Conservation (phyloP, 192 early-diverging fungal genomes). For the Umbelopsis vinacea region DNA sequence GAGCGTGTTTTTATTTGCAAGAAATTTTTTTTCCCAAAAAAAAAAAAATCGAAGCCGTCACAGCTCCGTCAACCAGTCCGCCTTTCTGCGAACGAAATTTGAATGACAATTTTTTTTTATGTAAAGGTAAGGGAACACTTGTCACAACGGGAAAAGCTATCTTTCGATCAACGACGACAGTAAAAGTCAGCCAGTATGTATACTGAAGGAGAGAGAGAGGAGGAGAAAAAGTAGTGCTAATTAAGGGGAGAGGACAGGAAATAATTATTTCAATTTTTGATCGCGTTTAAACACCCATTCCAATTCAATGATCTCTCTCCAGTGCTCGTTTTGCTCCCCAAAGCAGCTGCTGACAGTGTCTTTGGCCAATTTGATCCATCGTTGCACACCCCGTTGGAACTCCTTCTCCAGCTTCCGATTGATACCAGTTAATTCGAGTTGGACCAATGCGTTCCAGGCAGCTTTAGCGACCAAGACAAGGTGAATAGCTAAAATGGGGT, state of each 20-base stretch:
- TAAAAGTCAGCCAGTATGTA: not conserved
- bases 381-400: constrained; percentile 29
- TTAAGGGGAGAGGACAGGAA: not conserved
- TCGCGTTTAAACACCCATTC: constrained; percentile 42
- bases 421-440: constrained; percentile 38
- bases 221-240: not conserved
- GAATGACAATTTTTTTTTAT: too few relatives aligned
- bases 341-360: constrained; percentile 25
- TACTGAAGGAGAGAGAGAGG: not conserved
- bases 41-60: not conserved
- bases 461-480: constrained; percentile 26
- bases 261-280: constrained; percentile 28
- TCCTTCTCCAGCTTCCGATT: constrained; percentile 31
- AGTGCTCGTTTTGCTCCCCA: constrained; percentile 29
- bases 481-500: constrained; percentile 32
- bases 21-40: constrained; percentile 7
- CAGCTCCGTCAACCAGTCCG: not conserved
- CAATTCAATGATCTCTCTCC: constrained; percentile 38
- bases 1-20: not conserved
- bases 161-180: constrained; percentile 4
- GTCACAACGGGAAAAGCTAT: not conserved
- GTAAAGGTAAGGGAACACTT: not conserved
- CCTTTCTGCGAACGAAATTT: too few relatives aligned
- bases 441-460: constrained; percentile 37
- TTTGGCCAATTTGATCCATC: constrained; percentile 35